phyloP scores from a whole-genome alignment of 1,284 basidiomycete species.

The Thecaphora thlaspeos region DNA sequence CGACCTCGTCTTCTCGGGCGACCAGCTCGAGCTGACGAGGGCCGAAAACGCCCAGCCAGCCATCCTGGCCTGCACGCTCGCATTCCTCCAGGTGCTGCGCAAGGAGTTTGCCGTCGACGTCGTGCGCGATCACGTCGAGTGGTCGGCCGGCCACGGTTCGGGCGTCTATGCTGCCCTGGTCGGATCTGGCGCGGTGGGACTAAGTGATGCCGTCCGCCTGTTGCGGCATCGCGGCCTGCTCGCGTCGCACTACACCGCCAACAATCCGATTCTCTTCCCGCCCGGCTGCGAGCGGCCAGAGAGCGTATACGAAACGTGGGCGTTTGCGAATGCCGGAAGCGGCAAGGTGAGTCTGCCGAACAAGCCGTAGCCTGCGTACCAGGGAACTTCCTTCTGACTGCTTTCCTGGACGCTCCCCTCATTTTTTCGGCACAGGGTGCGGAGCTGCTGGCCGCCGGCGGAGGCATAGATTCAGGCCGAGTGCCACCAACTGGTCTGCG shows the following conservation, averaged over 20 bases:
- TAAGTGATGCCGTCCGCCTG: conserved; percentile 46
- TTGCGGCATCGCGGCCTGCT: conserved; percentile 50
- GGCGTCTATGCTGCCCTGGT: conserved; percentile 52
- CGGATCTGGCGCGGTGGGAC: conserved; percentile 37
- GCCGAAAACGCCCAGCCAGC: conserved; percentile 54
- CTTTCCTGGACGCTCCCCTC: too few relatives aligned
- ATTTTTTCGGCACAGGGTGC: too few relatives aligned
- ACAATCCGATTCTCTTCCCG: conserved; percentile 50
- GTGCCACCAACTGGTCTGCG: conserved; percentile 1
- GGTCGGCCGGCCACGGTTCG: conserved; percentile 52
- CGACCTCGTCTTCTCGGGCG: conserved; percentile 50
- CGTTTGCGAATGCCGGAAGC: conserved; percentile 52
- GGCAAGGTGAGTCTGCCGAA: conserved; percentile 25
- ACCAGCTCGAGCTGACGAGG: conserved; percentile 52
- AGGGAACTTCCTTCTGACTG: too few relatives aligned
- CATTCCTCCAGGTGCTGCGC: conserved; percentile 50
- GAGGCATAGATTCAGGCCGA: neutral
- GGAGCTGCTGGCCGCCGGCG: conserved; percentile 30
- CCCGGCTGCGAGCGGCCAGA: conserved; percentile 46
- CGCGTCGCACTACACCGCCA: conserved; percentile 33
- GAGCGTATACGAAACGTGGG: conserved; percentile 56
- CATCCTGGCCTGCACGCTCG: conserved; percentile 49
- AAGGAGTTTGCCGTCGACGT: conserved; percentile 52
- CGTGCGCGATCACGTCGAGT: conserved; percentile 44
- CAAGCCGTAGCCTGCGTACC: too few relatives aligned